Conservation (phyloP, 2,329 filamentous ascomycete genomes). For the Trichoderma lentiforme region DNA sequence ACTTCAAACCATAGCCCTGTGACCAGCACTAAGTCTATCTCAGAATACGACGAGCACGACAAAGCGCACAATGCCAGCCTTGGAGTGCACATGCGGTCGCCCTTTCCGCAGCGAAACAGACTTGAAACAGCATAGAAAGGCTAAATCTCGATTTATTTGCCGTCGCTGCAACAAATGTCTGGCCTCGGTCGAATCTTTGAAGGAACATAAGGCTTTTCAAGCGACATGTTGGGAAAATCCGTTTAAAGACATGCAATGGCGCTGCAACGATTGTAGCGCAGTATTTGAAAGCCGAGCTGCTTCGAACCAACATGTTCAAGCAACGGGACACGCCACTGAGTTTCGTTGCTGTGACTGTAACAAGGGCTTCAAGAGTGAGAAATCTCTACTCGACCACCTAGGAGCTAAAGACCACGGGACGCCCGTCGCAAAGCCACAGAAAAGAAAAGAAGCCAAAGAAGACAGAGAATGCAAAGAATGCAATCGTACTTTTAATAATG, state of each 20-base stretch:
- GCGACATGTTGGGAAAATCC: neutral
- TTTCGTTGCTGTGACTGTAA: conserved; percentile 18
- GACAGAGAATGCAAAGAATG: neutral
- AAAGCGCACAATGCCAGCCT: neutral
- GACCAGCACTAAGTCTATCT: neutral
- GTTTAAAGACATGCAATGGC: neutral
- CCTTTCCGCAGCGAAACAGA: neutral
- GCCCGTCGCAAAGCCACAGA: neutral
- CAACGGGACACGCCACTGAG: neutral
- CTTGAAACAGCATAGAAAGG: neutral
- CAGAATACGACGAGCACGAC: neutral
- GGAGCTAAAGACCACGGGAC: neutral
- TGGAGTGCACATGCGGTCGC: neutral
- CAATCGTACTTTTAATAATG: neutral
- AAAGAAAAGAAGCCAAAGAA: neutral
- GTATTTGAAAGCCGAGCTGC: neutral
- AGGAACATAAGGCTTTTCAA: neutral
- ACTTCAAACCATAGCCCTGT: neutral
- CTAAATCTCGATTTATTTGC: neutral
- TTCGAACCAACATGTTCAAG: neutral
- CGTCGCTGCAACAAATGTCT: neutral
- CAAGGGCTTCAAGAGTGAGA: neutral
- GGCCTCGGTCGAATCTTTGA: neutral
- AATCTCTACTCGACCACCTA: neutral
- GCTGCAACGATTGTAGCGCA: neutral